phyloP scores from a whole-genome alignment of 805 yeast species.

The Saccharomycopsis babjevae region DNA sequence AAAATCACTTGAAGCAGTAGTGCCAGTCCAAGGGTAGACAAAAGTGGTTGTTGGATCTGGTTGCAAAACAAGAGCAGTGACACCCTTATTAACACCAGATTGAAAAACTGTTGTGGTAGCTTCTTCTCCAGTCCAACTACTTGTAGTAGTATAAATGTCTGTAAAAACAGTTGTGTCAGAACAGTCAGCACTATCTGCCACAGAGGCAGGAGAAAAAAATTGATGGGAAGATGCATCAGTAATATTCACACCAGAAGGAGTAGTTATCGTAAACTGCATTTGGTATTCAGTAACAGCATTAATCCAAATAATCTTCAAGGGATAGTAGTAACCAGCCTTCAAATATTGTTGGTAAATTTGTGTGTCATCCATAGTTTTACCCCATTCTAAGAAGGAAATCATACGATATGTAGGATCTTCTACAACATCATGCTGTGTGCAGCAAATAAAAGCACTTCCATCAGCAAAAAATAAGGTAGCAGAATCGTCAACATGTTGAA shows the following conservation, averaged over 20 bases:
- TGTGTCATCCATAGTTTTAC: background rate
- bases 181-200: background rate
- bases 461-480: conserved; percentile 26
- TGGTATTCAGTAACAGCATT: conserved; percentile 19
- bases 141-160: conserved; percentile 2
- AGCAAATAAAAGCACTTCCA: conserved; percentile 29
- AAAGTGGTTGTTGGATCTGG: conserved; percentile 4
- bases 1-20: background rate
- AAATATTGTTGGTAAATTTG: conserved; percentile 10
- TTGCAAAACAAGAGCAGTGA: background rate
- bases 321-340: conserved; percentile 24
- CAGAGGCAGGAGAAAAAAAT: background rate
- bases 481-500: conserved; percentile 25
- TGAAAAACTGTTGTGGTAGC: background rate
- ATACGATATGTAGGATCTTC: background rate
- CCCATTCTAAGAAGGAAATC: background rate
- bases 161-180: background rate
- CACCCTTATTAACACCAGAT: background rate
- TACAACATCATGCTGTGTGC: conserved; percentile 16
- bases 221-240: background rate
- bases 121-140: conserved; percentile 7
- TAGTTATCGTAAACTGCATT: conserved; percentile 13
- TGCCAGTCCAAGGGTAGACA: conserved; percentile 5
- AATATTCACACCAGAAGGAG: conserved; percentile 6
- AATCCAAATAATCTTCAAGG: conserved; percentile 22